A percentile compares a stretch with the other conserved stretches of the same genome.
Evolutionary conservation across 805 yeast genomes (phyloP).

Genomic region (Ogataea trehalophila): DNA sequence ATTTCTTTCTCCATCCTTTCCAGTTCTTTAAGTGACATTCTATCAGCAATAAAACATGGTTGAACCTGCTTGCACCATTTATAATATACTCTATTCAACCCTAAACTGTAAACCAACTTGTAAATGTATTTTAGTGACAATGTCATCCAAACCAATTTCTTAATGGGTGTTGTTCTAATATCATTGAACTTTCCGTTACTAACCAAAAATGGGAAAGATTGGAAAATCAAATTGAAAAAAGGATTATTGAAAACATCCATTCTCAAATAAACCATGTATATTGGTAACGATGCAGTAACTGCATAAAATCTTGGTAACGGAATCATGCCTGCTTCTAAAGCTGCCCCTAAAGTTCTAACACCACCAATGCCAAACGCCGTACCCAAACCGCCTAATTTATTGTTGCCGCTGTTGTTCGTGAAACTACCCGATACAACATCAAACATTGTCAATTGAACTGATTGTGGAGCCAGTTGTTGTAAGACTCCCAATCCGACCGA

Average conservation of each 20-base stretch:
- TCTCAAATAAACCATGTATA: conserved; percentile 25
- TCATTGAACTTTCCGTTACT: conserved; percentile 5
- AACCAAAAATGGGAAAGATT: too few relatives aligned
- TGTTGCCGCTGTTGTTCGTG: too few relatives aligned
- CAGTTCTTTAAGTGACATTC: conserved; percentile 27
- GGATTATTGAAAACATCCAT: conserved; percentile 3
- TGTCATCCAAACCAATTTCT: conserved; percentile 11
- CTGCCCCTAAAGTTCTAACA: too few relatives aligned
- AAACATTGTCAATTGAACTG: too few relatives aligned
- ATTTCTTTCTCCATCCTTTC: conserved; percentile 31
- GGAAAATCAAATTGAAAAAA: too few relatives aligned
- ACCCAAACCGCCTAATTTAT: too few relatives aligned
- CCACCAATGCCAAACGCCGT: too few relatives aligned
- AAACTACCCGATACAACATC: too few relatives aligned
- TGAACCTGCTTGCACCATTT: conserved; percentile 29
- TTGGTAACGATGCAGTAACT: conserved; percentile 27
- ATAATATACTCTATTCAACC: conserved; percentile 33
- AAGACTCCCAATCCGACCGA: too few relatives aligned
- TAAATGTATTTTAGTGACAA: conserved; percentile 15
- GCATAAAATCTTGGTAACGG: too few relatives aligned
- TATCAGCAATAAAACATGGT: conserved; percentile 33
- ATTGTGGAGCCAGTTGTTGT: too few relatives aligned
- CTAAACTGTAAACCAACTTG: conserved; percentile 19
- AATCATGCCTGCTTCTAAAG: too few relatives aligned
- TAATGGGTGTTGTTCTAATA: conserved; percentile 9